Conservation (phyloP, 2,329 filamentous ascomycete species). For the Orbilia quercus region DNA sequence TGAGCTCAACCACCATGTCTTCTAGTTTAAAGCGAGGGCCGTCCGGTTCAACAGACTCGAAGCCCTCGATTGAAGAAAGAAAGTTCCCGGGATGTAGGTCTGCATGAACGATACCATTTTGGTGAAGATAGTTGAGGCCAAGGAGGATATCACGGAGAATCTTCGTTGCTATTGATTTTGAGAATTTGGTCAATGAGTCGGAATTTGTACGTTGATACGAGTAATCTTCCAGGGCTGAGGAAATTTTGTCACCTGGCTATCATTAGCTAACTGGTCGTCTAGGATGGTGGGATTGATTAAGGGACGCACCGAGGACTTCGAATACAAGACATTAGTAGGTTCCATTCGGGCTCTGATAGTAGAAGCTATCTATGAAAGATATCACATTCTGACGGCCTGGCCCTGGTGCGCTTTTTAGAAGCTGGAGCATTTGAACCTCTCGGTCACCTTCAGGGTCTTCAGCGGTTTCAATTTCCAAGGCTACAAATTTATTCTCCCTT, state of each 20-base stretch:
- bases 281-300: not conserved
- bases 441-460: conserved; percentile 6
- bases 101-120: conserved; percentile 26
- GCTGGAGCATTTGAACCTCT: conserved; percentile 1
- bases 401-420: not conserved
- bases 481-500: conserved; percentile 13
- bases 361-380: conserved; percentile 20
- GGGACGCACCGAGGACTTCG: conserved; percentile 19
- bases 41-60: conserved; percentile 7
- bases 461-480: conserved; percentile 22
- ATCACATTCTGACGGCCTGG: conserved; percentile 3
- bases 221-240: conserved; percentile 10
- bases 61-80: conserved; percentile 17
- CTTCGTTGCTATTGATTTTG: conserved; percentile 12
- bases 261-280: conserved; percentile 1
- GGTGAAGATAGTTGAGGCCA: conserved; percentile 22
- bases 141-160: conserved; percentile 18
- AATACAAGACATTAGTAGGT: conserved; percentile 23
- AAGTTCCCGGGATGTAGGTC: conserved; percentile 19
- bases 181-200: conserved; percentile 4
- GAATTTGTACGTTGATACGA: conserved; percentile 9
- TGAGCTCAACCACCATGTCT: conserved; percentile 6
- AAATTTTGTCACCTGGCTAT: conserved; percentile 12
- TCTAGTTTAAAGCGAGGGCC: conserved; percentile 8
- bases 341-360: conserved; percentile 19